Conservation (phyloP, 371 early-diverging fungal genomes). For the Mucor indicus region DNA sequence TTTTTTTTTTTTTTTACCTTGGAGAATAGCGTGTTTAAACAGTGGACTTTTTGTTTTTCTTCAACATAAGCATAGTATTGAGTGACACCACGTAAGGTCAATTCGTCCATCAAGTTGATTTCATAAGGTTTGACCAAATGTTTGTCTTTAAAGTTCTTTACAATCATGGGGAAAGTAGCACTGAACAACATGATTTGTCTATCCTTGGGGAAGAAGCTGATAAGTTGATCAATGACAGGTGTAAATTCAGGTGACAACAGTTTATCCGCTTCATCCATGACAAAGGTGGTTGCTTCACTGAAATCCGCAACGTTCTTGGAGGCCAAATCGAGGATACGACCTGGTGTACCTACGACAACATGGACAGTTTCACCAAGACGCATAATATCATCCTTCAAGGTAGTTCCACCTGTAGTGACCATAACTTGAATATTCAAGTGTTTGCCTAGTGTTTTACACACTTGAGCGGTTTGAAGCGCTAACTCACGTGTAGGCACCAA, state of each 20-base stretch:
- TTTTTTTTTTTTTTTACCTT: conserved; percentile 42
- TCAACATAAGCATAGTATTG: conserved; percentile 99
- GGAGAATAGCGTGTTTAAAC: conserved; percentile 94
- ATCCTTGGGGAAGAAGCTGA: conserved; percentile 75
- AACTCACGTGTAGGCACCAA: conserved; percentile 97
- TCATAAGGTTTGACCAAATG: conserved; percentile 92
- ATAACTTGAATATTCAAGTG: conserved; percentile 90
- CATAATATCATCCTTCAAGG: conserved; percentile 96
- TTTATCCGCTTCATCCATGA: conserved; percentile 99
- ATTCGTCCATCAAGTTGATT: conserved; percentile 98
- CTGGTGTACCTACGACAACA: conserved; percentile 96
- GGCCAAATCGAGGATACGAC: conserved; percentile 94
- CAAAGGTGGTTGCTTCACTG: conserved; percentile 77
- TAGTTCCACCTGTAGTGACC: conserved; percentile 97
- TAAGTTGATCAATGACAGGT: conserved; percentile 90
- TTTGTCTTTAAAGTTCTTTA: conserved; percentile 93
- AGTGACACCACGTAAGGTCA: conserved; percentile 94
- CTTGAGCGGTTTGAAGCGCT: conserved; percentile 93
- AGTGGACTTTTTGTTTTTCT: conserved; percentile 97
- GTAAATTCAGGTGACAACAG: conserved; percentile 94
- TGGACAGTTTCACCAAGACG: conserved; percentile 89
- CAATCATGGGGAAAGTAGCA: conserved; percentile 98
- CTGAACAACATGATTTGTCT: conserved; percentile 96
- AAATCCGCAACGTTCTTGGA: conserved; percentile 88
- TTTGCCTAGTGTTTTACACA: conserved; percentile 90